Evolutionary conservation across 768 basidiomycete species (phyloP), one percentile per base, ranked within the genome.

Genomic region (Trichaptum fuscoviolaceum): DNA sequence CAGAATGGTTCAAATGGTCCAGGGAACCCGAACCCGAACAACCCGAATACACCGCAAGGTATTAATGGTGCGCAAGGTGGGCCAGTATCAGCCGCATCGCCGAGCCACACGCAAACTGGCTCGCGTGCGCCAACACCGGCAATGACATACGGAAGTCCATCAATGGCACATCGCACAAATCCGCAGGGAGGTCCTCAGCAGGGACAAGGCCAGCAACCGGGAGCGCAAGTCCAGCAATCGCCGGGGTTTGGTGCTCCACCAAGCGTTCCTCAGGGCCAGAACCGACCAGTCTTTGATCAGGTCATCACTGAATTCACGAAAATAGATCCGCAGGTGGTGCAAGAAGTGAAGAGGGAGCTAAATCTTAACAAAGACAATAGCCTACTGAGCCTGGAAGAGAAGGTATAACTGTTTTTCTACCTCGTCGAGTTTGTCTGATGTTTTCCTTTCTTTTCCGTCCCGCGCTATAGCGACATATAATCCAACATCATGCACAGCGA

Each of bases 1-100:
- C 70, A 71, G 35, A 34, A 34, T 24, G 66, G 57, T 25, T 68
- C 72, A 52, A 34, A 34, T 24, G 67, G 59, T 26, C 69, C 66
- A 15, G 42, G 42, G 12, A 52, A 52, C 42, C 42, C 42, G 42
- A 52, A 52, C 10, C 5, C 42, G 42, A 52, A 52, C 42, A 52
- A 52, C 42, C 42, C 42, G 12, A 52, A 52, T 20, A 12, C 10
- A 52, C 42, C 42, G 42, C 42, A 52, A 12, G 42, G 42, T 12
- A 12, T 20, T 3, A 52, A 52, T 52, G 42, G 42, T 2, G 42
- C 42, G 42, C 42, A 12, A 20, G 42, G 42, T 12, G 42, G 42
- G 42, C 42, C 42, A 52, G 42, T 20, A 20, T 52, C 42, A 15
- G 42, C 42, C 20, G 42, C 42, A 52, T 52, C 42, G 20, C 42